Evolutionary conservation across 2,329 filamentous ascomycete genomes (phyloP), one percentile per base, ranked within the genome.

Genomic region (Ceratocystis cacaofunesta): DNA sequence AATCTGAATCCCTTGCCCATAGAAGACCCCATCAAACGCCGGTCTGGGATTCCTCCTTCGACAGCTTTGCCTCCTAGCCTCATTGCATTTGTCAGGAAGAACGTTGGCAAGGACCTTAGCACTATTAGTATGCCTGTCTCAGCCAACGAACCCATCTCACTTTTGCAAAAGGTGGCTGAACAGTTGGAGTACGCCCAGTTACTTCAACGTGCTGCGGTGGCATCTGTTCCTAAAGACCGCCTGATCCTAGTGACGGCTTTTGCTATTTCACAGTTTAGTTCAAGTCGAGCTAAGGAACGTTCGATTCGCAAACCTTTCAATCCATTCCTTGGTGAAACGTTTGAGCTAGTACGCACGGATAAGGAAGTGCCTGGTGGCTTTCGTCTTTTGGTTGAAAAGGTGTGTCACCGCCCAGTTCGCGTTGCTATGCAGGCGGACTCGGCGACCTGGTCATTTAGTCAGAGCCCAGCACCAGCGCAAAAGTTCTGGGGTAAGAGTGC

Each of bases 401-500:
- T 99, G 6, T 88, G 85, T 17, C 94, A 99, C 74, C 87, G 94
- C 3, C 94, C 94, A 0, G 90, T 99, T 15, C 86, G 92, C 68
- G 84, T 97, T 71, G 94, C 94, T 5, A 92, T 92, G 78, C 92
- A 97, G 74, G 94, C 92, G 3, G 94, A 99, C 74, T 85, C 89
- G 48, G 82, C 85, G 48, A 79, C 83, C 66, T 99, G 94, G 94
- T 90, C 88, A 1, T 86, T 96, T 68, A 82, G 89, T 0, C 94
- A 97, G 73, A 89, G 88, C 3, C 90, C 94, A 0, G 86, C 88
- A 66, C 94, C 94, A 0, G 87, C 88, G 25, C 92, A 99, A 73
- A 97, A 97, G 73, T 99, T 99, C 78, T 97, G 94, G 94, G 94
- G 94, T 65, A 97, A 97, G 78, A 92, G 88, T 65, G 90, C 90